These are phyloP conservation scores for Naganishia albida DNA, from an alignment of 1,284 basidiomycete species.

Conservation along the genomic window DNA sequence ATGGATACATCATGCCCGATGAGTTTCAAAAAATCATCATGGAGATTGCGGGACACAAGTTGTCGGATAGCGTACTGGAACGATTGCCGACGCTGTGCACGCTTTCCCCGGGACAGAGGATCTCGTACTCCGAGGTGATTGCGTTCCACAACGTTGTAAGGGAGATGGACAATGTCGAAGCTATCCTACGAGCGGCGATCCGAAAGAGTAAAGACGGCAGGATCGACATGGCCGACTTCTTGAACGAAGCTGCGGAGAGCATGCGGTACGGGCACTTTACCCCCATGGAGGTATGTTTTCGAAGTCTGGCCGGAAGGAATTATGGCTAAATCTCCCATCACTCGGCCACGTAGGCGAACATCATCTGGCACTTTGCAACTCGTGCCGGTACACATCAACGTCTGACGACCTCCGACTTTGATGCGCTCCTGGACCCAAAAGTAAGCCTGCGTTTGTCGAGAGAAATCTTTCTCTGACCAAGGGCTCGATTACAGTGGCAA, in stretches of 20 bases:
- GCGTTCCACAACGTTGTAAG: constrained; percentile 92
- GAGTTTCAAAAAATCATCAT: constrained; percentile 91
- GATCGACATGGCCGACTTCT: constrained; percentile 61
- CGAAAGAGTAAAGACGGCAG: constrained; percentile 88
- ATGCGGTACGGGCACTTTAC: constrained; percentile 90
- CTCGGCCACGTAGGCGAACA: constrained; percentile 74
- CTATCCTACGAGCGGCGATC: constrained; percentile 62
- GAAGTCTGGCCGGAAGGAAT: neutral
- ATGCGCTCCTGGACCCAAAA: constrained; percentile 72
- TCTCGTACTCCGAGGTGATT: constrained; percentile 91
- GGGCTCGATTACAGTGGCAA: constrained; percentile 37
- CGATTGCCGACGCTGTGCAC: constrained; percentile 85
- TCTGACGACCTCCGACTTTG: constrained; percentile 81
- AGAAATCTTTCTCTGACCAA: constrained; percentile 9
- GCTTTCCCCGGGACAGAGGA: constrained; percentile 78
- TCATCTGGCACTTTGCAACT: constrained; percentile 92
- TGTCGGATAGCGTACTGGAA: constrained; percentile 86
- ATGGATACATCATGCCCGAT: constrained; percentile 87
- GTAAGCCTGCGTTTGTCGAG: constrained; percentile 27
- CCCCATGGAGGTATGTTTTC: constrained; percentile 70
- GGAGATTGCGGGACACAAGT: constrained; percentile 90
- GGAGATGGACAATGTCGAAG: constrained; percentile 95
- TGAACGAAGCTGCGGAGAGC: constrained; percentile 54
- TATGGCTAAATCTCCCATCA: neutral
- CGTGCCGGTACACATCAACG: constrained; percentile 63